Conservation (phyloP, 371 early-diverging fungal species). For the Mortierella sp. region DNA sequence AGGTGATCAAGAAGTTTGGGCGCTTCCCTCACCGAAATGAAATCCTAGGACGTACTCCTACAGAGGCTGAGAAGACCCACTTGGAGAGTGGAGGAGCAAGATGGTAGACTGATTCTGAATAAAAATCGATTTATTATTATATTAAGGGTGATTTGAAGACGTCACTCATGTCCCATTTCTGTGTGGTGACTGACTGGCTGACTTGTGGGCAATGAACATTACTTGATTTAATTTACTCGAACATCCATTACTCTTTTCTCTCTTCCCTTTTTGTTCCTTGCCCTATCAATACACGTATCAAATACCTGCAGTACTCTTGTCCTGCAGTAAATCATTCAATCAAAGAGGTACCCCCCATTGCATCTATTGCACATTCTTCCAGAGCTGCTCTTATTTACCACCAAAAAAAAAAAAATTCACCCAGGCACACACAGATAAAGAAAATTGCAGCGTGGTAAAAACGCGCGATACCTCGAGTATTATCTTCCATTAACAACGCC, state of each 20-base stretch:
- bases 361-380: neutral
- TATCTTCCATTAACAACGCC: neutral
- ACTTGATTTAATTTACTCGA: neutral
- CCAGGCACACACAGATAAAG: neutral
- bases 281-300: neutral
- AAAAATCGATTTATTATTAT: neutral
- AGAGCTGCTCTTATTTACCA: neutral
- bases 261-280: neutral
- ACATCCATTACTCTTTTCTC: neutral
- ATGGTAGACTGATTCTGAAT: constrained; percentile 14
- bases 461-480: neutral
- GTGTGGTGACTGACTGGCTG: neutral
- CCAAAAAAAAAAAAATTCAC: neutral
- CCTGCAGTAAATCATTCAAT: neutral
- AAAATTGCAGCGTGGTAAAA: neutral
- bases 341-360: neutral
- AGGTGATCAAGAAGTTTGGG: constrained; percentile 68
- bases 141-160: neutral
- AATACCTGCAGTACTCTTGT: neutral
- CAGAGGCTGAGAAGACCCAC: constrained; percentile 64
- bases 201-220: too few relatives aligned
- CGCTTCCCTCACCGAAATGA: constrained; percentile 70
- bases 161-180: neutral
- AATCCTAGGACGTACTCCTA: constrained; percentile 61
- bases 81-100: constrained; percentile 42